phyloP scores from a whole-genome alignment of 2,329 filamentous ascomycete species.

The Lachnum nothofagi region DNA sequence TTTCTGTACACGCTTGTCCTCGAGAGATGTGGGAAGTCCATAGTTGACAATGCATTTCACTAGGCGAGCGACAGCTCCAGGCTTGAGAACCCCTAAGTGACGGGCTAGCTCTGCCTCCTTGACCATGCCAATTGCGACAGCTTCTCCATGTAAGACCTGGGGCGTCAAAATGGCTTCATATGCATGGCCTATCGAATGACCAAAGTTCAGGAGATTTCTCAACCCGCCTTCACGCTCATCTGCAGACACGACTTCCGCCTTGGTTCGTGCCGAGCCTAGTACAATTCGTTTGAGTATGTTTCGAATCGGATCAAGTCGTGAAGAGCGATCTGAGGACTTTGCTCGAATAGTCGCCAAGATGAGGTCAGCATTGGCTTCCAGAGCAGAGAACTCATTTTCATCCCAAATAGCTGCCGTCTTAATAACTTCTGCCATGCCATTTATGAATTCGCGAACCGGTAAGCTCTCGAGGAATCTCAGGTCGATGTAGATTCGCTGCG shows the following conservation, averaged over 20 bases:
- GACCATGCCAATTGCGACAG: constrained; percentile 96
- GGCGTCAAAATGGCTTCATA: constrained; percentile 93
- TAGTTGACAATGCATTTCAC: constrained; percentile 94
- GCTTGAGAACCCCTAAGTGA: constrained; percentile 77
- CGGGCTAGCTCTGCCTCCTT: constrained; percentile 93
- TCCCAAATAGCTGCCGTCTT: constrained; percentile 98
- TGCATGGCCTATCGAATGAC: constrained; percentile 95
- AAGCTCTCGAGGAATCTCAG: constrained; percentile 85
- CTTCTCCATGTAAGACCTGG: constrained; percentile 91
- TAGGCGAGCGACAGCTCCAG: constrained; percentile 81
- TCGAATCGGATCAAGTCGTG: constrained; percentile 64
- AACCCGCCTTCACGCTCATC: constrained; percentile 93
- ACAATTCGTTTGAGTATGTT: constrained; percentile 73
- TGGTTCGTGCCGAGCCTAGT: constrained; percentile 83
- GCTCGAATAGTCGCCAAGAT: constrained; percentile 70
- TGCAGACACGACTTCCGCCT: constrained; percentile 87
- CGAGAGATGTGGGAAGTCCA: constrained; percentile 76
- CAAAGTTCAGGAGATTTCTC: constrained; percentile 92
- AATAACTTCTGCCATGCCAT: constrained; percentile 97
- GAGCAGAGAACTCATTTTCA: constrained; percentile 74
- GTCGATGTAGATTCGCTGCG: constrained; percentile 89
- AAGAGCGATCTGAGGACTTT: constrained; percentile 45
- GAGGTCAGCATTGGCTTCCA: constrained; percentile 74
- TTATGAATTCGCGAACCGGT: constrained; percentile 88
- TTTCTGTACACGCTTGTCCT: constrained; percentile 76